phyloP scores from a whole-genome alignment of 192 early-diverging fungal genomes.

The Coemansia sp. region DNA sequence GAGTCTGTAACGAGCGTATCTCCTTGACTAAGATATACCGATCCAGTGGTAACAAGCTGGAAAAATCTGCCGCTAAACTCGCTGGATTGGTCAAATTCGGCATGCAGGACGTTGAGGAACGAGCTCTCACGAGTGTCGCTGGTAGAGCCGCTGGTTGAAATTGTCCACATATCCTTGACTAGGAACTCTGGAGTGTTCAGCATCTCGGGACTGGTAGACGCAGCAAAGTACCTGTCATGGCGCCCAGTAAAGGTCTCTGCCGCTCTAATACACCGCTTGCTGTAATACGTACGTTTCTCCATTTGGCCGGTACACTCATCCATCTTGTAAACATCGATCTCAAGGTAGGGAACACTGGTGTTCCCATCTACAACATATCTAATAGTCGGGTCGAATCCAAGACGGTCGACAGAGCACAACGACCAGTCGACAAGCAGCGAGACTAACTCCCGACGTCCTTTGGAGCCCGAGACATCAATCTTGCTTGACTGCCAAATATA shows the following conservation, averaged over 20 bases:
- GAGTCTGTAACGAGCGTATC: not conserved
- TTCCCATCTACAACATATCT: not conserved
- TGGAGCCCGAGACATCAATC: not conserved
- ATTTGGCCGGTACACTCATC: not conserved
- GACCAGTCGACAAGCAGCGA: conserved; percentile 17
- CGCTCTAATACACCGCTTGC: not conserved
- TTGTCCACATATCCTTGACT: too few relatives aligned
- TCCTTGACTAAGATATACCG: not conserved
- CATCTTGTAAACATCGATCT: not conserved
- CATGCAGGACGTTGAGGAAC: conserved; percentile 2
- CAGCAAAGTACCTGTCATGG: conserved; percentile 7
- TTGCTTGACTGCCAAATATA: not conserved
- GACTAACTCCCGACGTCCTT: not conserved
- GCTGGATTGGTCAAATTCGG: not conserved
- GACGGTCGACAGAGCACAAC: conserved; percentile 7
- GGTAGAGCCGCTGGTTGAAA: too few relatives aligned
- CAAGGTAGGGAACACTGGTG: not conserved
- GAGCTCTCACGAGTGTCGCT: not conserved
- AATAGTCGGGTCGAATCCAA: conserved; percentile 16
- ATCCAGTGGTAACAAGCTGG: not conserved
- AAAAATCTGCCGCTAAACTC: too few relatives aligned
- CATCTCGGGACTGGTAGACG: too few relatives aligned
- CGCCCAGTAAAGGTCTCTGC: not conserved
- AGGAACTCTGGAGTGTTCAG: too few relatives aligned
- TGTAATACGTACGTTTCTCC: not conserved